These are phyloP conservation scores for Brassica juncea DNA, from an alignment of 345 rosid species.

Conservation along the genomic window DNA sequence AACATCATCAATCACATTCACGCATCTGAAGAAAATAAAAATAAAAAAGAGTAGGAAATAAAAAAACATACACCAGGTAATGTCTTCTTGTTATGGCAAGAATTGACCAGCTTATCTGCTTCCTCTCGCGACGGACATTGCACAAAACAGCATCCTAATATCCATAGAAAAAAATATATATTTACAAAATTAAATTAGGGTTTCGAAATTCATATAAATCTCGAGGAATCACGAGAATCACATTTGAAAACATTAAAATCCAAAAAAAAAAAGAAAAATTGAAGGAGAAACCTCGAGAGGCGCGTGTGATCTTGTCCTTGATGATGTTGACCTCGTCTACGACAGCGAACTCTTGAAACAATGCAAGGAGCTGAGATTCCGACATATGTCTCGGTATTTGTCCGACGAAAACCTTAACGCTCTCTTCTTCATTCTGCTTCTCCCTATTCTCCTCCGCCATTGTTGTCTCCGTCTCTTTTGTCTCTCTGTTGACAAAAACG, in stretches of 20 bases:
- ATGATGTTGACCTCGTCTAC: conserved; percentile 98
- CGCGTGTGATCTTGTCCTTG: conserved; percentile 82
- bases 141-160: conserved; percentile 83
- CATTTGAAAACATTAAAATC: neutral
- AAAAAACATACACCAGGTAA: conserved; percentile 80
- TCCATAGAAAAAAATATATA: neutral
- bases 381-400: conserved; percentile 96
- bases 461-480: conserved; percentile 38
- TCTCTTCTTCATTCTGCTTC: conserved; percentile 55
- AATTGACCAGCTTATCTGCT: conserved; percentile 89
- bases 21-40: conserved; percentile 1
- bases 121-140: conserved; percentile 88
- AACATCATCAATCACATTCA: conserved; percentile 8
- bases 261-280: neutral
- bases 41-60: conserved; percentile 8
- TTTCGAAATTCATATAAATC: neutral
- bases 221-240: neutral
- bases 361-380: conserved; percentile 77
- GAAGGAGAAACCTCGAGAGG: conserved; percentile 68
- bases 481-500: conserved; percentile 25
- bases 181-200: conserved; percentile 51
- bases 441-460: conserved; percentile 61
- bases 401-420: conserved; percentile 96
- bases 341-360: conserved; percentile 79
- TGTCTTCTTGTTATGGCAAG: conserved; percentile 89